These are phyloP conservation scores for Dionaea muscipula DNA, from an alignment of 179 eudicot species.

Conservation along the genomic window DNA sequence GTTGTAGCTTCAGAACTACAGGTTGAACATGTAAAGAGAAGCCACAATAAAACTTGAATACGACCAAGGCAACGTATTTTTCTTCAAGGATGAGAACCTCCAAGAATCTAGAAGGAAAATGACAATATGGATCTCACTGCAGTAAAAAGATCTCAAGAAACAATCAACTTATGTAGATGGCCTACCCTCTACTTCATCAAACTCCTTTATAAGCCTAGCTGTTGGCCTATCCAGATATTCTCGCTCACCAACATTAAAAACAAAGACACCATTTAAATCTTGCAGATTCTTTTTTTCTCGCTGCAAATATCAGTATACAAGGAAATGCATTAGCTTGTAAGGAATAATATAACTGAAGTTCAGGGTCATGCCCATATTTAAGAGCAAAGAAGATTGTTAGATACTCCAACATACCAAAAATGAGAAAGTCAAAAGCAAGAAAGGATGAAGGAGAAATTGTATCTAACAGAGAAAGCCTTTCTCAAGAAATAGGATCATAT, in stretches of 20 bases:
- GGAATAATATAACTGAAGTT: too few relatives aligned
- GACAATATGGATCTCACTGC: neutral
- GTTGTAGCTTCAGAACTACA: too few relatives aligned
- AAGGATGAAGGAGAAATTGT: too few relatives aligned
- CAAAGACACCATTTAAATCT: constrained; percentile 67
- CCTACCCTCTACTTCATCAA: constrained; percentile 65
- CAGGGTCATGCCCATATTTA: too few relatives aligned
- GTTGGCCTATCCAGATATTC: constrained; percentile 78
- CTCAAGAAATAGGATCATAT: too few relatives aligned
- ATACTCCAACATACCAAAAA: too few relatives aligned
- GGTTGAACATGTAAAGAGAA: too few relatives aligned
- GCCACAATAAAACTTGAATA: too few relatives aligned
- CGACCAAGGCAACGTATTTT: too few relatives aligned
- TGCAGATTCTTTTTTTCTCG: constrained; percentile 89
- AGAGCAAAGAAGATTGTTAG: too few relatives aligned
- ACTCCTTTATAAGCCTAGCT: constrained; percentile 79
- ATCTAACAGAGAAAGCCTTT: too few relatives aligned
- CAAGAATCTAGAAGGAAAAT: neutral
- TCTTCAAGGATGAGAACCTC: neutral
- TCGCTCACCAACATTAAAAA: constrained; percentile 61
- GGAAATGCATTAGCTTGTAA: neutral
- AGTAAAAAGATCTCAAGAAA: neutral
- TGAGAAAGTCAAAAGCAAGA: too few relatives aligned
- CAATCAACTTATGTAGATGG: neutral
- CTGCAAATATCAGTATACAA: constrained; percentile 27